Base-by-base conservation (phyloP, 2,329 filamentous ascomycete species). In the Massarina eburnea region DNA sequence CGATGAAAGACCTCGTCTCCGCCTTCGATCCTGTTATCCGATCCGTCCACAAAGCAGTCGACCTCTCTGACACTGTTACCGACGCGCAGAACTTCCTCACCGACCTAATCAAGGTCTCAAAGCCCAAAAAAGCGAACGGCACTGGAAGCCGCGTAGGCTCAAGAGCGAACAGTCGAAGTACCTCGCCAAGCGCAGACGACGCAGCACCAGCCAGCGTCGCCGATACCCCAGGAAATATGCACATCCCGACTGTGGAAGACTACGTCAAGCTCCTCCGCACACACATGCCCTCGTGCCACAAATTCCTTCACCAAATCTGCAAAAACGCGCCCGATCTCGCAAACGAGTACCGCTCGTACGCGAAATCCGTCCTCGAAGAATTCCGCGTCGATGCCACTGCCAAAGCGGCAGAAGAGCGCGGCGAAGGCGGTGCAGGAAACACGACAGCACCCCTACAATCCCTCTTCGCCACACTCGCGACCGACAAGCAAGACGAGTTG, bases 11-110 rank as follows among this genome's bases (percentile, higher is more conserved):
- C 46, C 68, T 77, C 0, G 80, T 91, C 5, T 74, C 78, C 0
- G 84, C 85, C 2, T 89, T 88, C 54, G 88, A 91, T 41, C 86
- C 86, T 0, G 82, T 91, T 48, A 89, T 94, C 45, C 79, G 88
- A 18, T 73, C 77, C 3, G 74, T 91, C 6, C 89, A 92, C 63
- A 80, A 87, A 43, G 80, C 80, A 2, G 79, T 91, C 19, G 85
- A 91, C 58, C 76, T 92, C 5, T 82, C 81, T 26, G 83, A 83
- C 30, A 86, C 88, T 17, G 68, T 92, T 6, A 77, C 78, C 29
- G 83, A 88, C 27, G 73, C 81, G 1, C 83, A 91, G 62, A 74
- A 72, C 8, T 91, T 94, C 58, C 64, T 91, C 18, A 79, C 80
- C 5, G 88, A 91, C 52, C 79, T 91, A 46, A 81, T 94, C 64